Evolutionary conservation across 2,329 filamentous ascomycete species (phyloP).

Genomic region (Verticillium isaacii): DNA sequence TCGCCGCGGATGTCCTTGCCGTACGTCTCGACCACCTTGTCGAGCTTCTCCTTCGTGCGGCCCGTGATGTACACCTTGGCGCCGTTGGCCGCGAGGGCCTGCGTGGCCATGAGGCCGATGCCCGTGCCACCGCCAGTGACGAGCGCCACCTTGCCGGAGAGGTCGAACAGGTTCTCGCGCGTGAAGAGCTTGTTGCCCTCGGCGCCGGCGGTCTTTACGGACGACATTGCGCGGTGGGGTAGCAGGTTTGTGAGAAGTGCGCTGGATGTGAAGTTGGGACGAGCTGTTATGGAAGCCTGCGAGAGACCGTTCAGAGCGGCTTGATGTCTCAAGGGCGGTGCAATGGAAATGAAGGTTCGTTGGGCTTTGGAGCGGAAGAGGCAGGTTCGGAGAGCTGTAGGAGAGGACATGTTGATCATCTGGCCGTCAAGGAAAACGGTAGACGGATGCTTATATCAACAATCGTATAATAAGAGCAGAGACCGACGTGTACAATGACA

Average conservation of each 20-base stretch:
- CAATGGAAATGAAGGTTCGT: neutral
- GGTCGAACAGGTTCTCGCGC: slow-evolving; percentile 33
- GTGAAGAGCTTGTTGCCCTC: slow-evolving; percentile 24
- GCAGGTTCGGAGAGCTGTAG: neutral
- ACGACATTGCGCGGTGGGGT: slow-evolving; percentile 5
- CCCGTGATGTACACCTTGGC: slow-evolving; percentile 68
- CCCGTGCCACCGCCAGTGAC: slow-evolving; percentile 51
- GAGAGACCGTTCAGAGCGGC: neutral
- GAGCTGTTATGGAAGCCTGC: neutral
- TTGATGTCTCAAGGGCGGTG: neutral
- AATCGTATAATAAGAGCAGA: neutral
- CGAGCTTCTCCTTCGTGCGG: slow-evolving; percentile 57
- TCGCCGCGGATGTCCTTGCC: slow-evolving; percentile 47
- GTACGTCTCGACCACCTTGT: slow-evolving; percentile 53
- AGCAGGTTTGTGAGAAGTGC: neutral
- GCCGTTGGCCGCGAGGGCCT: slow-evolving; percentile 62
- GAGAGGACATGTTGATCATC: neutral
- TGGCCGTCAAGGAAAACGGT: neutral
- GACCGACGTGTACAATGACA: neutral
- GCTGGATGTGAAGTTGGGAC: neutral
- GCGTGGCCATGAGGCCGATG: slow-evolving; percentile 65
- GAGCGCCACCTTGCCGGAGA: slow-evolving; percentile 37
- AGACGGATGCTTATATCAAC: neutral
- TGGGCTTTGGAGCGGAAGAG: neutral
- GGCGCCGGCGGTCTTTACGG: slow-evolving; percentile 11